A percentile compares a stretch with the other conserved stretches of the same genome.
Conservation (phyloP, 1,139 yeast genomes). For the Zygosaccharomyces sapae region DNA sequence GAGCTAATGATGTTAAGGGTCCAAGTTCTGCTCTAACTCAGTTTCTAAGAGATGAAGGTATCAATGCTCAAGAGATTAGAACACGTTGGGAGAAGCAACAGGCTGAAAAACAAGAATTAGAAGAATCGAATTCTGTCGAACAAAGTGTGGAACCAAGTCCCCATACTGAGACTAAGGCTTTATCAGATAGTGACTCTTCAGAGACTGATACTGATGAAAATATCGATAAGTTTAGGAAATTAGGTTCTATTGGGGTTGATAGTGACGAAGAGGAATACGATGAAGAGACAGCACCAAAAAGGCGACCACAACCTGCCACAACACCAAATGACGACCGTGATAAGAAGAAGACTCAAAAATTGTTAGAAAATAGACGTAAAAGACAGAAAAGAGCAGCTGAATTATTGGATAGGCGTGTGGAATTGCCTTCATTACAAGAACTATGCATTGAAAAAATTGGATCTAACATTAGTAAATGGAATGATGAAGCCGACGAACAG, state of each 20-base stretch:
- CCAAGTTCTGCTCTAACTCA: constrained; percentile 79
- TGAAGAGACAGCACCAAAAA: constrained; percentile 8
- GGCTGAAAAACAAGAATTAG: constrained; percentile 16
- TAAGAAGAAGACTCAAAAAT: constrained; percentile 40
- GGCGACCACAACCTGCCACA: neutral
- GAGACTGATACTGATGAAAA: constrained; percentile 17
- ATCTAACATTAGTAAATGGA: constrained; percentile 47
- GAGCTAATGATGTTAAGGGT: constrained; percentile 52
- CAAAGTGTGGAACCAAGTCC: constrained; percentile 1
- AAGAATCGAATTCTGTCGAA: constrained; percentile 7
- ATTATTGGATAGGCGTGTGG: constrained; percentile 64
- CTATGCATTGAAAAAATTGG: constrained; percentile 70
- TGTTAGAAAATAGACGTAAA: constrained; percentile 58
- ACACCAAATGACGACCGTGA: constrained; percentile 10
- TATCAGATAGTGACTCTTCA: constrained; percentile 9
- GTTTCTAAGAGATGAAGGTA: constrained; percentile 77
- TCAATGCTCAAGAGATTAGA: constrained; percentile 74
- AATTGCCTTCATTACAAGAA: constrained; percentile 72
- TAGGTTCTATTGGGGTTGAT: constrained; percentile 20
- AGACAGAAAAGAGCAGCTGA: constrained; percentile 82
- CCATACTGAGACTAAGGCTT: constrained; percentile 5
- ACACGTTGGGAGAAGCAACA: constrained; percentile 47
- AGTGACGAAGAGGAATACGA: constrained; percentile 34
- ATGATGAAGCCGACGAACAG: constrained; percentile 27
- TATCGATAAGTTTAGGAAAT: constrained; percentile 9